Conservation (phyloP, 2,329 filamentous ascomycete genomes). For the Alternaria gaisen region DNA sequence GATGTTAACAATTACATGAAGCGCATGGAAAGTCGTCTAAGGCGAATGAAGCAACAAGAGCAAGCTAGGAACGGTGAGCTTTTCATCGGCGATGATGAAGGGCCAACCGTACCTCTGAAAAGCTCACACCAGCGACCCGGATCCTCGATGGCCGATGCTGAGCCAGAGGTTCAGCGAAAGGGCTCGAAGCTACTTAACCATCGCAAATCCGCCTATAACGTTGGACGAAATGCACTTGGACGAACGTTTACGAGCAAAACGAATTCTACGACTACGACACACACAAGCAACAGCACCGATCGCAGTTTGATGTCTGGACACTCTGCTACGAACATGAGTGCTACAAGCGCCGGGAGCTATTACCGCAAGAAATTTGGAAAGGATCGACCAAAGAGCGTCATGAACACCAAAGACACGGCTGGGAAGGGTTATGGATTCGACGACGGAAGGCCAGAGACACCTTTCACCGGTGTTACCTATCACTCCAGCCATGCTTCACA, state of each 20-base stretch:
- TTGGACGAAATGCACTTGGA: slow-evolving; percentile 73
- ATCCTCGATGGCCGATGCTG: slow-evolving; percentile 48
- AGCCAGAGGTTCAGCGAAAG: slow-evolving; percentile 41
- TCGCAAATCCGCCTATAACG: slow-evolving; percentile 81
- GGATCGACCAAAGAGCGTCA: slow-evolving; percentile 68
- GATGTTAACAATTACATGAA: slow-evolving; percentile 87
- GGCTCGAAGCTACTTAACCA: slow-evolving; percentile 58
- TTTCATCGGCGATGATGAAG: slow-evolving; percentile 54
- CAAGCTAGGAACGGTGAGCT: slow-evolving; percentile 57
- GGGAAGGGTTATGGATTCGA: slow-evolving; percentile 51
- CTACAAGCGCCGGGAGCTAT: slow-evolving; percentile 93
- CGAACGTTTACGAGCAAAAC: slow-evolving; percentile 91
- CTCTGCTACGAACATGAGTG: slow-evolving; percentile 90
- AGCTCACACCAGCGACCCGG: slow-evolving; percentile 54
- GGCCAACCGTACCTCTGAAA: slow-evolving; percentile 70
- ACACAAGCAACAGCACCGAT: slow-evolving; percentile 74
- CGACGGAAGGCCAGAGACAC: slow-evolving; percentile 59
- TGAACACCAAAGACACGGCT: slow-evolving; percentile 61
- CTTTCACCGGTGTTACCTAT: slow-evolving; percentile 82
- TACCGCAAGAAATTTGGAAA: slow-evolving; percentile 73
- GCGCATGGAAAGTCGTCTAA: slow-evolving; percentile 86
- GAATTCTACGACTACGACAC: slow-evolving; percentile 72
- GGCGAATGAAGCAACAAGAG: slow-evolving; percentile 69
- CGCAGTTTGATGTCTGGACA: slow-evolving; percentile 92
- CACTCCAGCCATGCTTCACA: slow-evolving; percentile 79